Evolutionary conservation across 345 rosid species (phyloP).

Genomic region (Kernera saxatilis): DNA sequence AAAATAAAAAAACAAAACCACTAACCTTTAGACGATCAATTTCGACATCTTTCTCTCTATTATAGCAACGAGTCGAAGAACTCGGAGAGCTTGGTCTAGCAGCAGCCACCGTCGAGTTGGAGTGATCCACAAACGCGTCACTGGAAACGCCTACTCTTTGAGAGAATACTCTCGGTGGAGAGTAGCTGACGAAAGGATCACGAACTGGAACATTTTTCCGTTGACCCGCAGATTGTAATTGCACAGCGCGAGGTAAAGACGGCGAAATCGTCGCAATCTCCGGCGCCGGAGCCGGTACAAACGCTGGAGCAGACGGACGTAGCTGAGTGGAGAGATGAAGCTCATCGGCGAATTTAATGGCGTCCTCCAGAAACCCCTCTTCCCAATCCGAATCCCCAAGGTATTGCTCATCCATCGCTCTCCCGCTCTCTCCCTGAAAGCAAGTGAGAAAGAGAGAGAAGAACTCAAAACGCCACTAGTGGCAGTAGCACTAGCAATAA

Average conservation of each 20-base stretch:
- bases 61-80: constrained; percentile 19
- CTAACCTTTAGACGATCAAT: constrained; percentile 67
- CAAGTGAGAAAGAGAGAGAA: background rate
- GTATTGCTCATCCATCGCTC: constrained; percentile 34
- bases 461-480: background rate
- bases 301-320: background rate
- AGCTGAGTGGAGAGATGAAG: constrained; percentile 28
- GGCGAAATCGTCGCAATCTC: constrained; percentile 2
- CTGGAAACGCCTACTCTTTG: constrained; percentile 34
- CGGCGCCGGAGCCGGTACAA: constrained; percentile 20
- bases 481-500: background rate
- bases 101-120: background rate
- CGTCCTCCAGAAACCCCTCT: constrained; percentile 42
- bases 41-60: constrained; percentile 43
- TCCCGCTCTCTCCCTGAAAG: background rate
- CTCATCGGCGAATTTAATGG: constrained; percentile 41
- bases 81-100: constrained; percentile 22
- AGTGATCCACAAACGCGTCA: background rate
- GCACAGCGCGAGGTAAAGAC: background rate
- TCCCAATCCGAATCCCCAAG: constrained; percentile 76
- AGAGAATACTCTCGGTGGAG: constrained; percentile 79
- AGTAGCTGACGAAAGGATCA: constrained; percentile 34
- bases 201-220: background rate
- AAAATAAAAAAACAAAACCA: background rate
- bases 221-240: constrained; percentile 3